Conservation (phyloP, 129 eudicot genomes). For the Helianthus tuberosus region DNA sequence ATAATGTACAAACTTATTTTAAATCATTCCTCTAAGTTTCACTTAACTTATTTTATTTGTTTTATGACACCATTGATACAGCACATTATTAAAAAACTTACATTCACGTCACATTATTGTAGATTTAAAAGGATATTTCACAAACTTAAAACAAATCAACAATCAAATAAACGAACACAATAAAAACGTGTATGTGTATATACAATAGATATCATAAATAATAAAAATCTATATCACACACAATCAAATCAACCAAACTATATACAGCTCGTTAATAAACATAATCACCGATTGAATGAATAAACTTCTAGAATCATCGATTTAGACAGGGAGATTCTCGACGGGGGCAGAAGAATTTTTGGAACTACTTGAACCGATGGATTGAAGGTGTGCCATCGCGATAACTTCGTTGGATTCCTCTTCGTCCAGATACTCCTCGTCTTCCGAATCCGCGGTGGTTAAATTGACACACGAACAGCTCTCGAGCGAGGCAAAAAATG, state of each 20-base stretch:
- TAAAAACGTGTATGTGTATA: no score
- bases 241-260: constrained; percentile 1
- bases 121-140: no score
- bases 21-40: no score
- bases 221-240: not conserved
- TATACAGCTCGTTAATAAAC: not conserved
- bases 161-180: no score
- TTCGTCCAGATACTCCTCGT: constrained; percentile 53
- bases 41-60: no score
- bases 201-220: no score
- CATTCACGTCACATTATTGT: no score
- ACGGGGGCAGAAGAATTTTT: constrained; percentile 36
- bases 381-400: constrained; percentile 48
- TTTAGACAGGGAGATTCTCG: constrained; percentile 78
- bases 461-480: constrained; percentile 89
- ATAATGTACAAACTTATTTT: no score
- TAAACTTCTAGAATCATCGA: not conserved
- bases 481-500: constrained; percentile 86
- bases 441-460: constrained; percentile 72
- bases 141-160: no score
- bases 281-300: not conserved
- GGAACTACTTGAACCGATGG: constrained; percentile 22
- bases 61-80: no score
- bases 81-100: no score
- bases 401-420: constrained; percentile 74